A percentile compares a stretch with the other conserved stretches of the same genome.
phyloP scores from a whole-genome alignment of 371 early-diverging fungal species.

The Rhizopus sp. region DNA sequence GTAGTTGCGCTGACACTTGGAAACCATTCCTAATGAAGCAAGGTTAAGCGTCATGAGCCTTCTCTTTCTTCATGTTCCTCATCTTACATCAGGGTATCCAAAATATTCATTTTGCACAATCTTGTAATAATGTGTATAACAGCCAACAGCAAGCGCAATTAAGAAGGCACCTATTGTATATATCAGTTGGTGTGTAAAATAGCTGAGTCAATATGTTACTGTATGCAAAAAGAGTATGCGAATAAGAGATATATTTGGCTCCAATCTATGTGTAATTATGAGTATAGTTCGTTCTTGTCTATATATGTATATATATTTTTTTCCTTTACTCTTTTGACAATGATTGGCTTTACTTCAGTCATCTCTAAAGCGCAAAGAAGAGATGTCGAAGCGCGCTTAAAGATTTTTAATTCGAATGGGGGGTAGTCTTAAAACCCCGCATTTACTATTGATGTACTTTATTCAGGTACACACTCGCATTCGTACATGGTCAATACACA shows the following conservation, averaged over 20 bases:
- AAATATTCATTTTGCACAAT: constrained; percentile 79
- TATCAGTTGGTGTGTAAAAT: not conserved
- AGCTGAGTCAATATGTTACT: constrained; percentile 39
- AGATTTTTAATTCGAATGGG: too few relatives aligned
- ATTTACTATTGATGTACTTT: too few relatives aligned
- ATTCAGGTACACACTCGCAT: too few relatives aligned
- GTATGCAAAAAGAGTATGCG: constrained; percentile 67
- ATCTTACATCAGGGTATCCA: constrained; percentile 73
- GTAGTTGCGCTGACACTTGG: constrained; percentile 84
- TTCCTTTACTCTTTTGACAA: constrained; percentile 11
- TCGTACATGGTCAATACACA: too few relatives aligned
- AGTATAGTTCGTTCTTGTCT: not conserved
- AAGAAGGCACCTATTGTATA: constrained; percentile 65
- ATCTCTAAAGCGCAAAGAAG: constrained; percentile 1
- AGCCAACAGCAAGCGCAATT: constrained; percentile 66
- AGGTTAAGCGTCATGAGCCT: not conserved
- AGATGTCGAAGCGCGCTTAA: not conserved
- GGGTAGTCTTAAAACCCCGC: too few relatives aligned
- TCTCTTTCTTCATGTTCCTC: not conserved
- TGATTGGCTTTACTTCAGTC: constrained; percentile 23
- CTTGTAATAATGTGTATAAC: constrained; percentile 75
- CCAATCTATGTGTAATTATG: constrained; percentile 43
- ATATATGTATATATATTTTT: not conserved
- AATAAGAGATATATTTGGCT: constrained; percentile 63
- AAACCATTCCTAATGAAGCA: constrained; percentile 70